Percentiles rank a stretch among this genome's conserved stretches.
These are phyloP conservation scores for Ilyonectria destructans DNA, from an alignment of 2,329 filamentous ascomycete genomes.

Conservation along the genomic window DNA sequence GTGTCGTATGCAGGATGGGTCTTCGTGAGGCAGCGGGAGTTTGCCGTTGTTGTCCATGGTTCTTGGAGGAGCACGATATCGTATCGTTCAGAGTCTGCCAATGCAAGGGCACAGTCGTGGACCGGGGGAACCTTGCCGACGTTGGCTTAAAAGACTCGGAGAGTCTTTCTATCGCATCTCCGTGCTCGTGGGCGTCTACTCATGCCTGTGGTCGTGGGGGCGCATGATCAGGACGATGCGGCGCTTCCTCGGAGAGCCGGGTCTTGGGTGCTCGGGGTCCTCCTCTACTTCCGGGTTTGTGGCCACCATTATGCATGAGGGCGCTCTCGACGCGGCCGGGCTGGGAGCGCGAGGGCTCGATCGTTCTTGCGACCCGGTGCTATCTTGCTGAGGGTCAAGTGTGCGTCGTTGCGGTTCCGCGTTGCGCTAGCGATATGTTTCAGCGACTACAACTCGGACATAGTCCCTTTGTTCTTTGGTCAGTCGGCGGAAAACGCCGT, in stretches of 20 bases:
- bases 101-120: too few species aligned
- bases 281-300: conserved; percentile 23
- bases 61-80: too few species aligned
- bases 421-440: conserved; percentile 1
- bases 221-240: conserved; percentile 27
- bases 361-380: too few species aligned
- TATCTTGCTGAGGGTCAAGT: not conserved
- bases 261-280: conserved; percentile 15
- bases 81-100: too few species aligned
- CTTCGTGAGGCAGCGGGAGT: too few species aligned
- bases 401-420: not conserved
- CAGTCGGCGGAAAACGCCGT: conserved; percentile 18
- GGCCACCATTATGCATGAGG: conserved; percentile 28
- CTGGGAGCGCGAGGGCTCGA: too few species aligned
- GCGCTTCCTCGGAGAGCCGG: conserved; percentile 1
- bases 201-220: conserved; percentile 1
- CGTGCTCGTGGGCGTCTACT: too few species aligned
- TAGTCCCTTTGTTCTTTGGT: conserved; percentile 14
- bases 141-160: too few species aligned
- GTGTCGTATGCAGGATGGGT: too few species aligned
- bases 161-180: too few species aligned
- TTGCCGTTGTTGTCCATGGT: too few species aligned
- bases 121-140: too few species aligned
- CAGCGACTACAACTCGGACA: conserved; percentile 1
- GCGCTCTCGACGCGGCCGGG: conserved; percentile 1